Evolutionary conservation across 345 rosid species (phyloP).

Genomic region (Leavenworthia alabamica): DNA sequence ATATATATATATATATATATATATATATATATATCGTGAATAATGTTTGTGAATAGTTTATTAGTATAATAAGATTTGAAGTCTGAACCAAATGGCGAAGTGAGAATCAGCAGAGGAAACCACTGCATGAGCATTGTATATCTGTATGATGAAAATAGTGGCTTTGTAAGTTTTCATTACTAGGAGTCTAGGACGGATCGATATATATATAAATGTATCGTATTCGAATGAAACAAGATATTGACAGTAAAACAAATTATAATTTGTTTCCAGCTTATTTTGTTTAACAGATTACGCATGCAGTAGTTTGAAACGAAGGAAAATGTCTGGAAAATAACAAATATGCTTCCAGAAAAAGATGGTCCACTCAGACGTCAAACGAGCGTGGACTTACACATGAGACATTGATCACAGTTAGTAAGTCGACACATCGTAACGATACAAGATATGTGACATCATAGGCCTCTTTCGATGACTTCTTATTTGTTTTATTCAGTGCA

Average conservation of each 20-base stretch:
- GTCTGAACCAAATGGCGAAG: background rate
- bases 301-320: background rate
- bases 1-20: no score
- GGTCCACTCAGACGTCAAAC: conserved; percentile 3
- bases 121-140: background rate
- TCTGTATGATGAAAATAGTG: background rate
- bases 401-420: background rate
- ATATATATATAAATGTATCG: background rate
- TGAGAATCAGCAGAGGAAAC: background rate
- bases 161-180: background rate
- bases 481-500: background rate
- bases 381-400: conserved; percentile 17
- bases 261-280: no score
- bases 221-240: background rate
- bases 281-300: background rate
- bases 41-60: no score
- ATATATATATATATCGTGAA: no score
- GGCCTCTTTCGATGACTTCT: conserved; percentile 20
- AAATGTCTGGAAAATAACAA: background rate
- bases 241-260: background rate
- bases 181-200: background rate
- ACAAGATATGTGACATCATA: background rate
- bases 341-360: background rate
- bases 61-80: no score
- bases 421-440: background rate